Evolutionary conservation across 1,284 basidiomycete genomes (phyloP), one percentile per base, ranked within the genome.

Genomic region (Mycosarcoma maydis): DNA sequence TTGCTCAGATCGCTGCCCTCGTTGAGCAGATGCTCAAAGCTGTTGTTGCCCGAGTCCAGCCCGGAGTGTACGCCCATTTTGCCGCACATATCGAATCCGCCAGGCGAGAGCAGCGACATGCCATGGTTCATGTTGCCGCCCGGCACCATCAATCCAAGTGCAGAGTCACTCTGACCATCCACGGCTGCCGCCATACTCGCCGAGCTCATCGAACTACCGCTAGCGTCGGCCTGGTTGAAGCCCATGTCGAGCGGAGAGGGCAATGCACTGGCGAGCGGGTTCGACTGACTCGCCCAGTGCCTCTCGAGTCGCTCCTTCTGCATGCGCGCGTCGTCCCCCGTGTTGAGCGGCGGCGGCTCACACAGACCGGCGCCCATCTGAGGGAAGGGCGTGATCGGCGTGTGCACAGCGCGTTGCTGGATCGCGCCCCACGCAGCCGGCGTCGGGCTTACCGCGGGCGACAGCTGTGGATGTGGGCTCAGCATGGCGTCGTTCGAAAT

Each of bases 281-380:
- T 60, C n/a, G 34, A 43, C 41, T 65, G 52, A 36, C 45, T 56
- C 7, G 76, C 74, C 76, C 76, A 78, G 32, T 71, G 70, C 33
- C 75, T 55, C 44, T 66, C 70, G 13, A 78, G 68, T 0, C 76
- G 68, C 50, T 78, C 75, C 41, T 74, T 72, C 24, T 78, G 75
- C 55, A 55, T 36, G 20, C 69, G 36, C 3, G 73, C 66, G 27
- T 75, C 71, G 37, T 73, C 73, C 30, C 64, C 59, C 30, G 55
- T 57, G 43, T 60, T 65, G 34, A 76, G 64, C 40, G 72, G 62
- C 11, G 76, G 76, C 11, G 76, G 76, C 39, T 73, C 69, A 36
- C 46, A 41, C 26, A 52, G 37, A 38, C 57, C 64, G 7, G 37
- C 57, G 19, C 43, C 43, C 48, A 57, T 44, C 53, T 77, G 76